Evolutionary conservation across 2,329 filamentous ascomycete genomes (phyloP), one percentile per base, ranked within the genome.

Genomic region (Pestalotiopsis sp.): DNA sequence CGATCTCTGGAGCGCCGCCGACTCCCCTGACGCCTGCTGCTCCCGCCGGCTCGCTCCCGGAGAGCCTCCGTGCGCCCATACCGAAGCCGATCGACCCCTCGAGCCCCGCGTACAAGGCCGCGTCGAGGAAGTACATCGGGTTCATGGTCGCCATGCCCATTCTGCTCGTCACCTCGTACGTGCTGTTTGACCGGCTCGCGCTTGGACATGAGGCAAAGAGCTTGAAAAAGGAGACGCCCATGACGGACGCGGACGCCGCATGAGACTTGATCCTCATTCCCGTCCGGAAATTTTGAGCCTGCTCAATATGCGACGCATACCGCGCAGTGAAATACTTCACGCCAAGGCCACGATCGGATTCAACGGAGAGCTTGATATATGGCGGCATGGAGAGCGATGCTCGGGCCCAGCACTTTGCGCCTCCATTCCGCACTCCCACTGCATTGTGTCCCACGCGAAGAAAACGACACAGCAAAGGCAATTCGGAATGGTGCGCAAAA

Each of bases 131-230:
- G 72, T 88, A 84, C 80, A 77, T 81, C 3, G 77, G 79, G 25
- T 70, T 81, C 7, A 85, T 89, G 71, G 81, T 88, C 67, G 86
- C 84, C 27, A 72, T 88, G 76, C 87, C 87, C 2, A 83, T 89
- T 39, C 72, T 88, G 4, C 69, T 88, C 14, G 86, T 89, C 64
- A 86, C 85, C 31, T 87, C 86, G 25, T 89, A 86, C 70, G 83
- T 82, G 65, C 74, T 89, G 2, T 88, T 85, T 75, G 82, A 87
- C 64, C 73, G 76, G 55, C 73, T 78, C 23, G 72, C 65, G 17
- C 66, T 73, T 23, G 76, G 76, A 6, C 68, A 72, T 36, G 67
- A 76, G 62, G 63, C 66, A 1, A 77, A 76, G 67, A 59, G 23
- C 27, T 38, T 65, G 45, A 6, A 65, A 2, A 55, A n/a, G 20